Evolutionary conservation across 1,139 yeast species (phyloP), one percentile per base, ranked within the genome.

Genomic region (Saccharomyces pastorianus): DNA sequence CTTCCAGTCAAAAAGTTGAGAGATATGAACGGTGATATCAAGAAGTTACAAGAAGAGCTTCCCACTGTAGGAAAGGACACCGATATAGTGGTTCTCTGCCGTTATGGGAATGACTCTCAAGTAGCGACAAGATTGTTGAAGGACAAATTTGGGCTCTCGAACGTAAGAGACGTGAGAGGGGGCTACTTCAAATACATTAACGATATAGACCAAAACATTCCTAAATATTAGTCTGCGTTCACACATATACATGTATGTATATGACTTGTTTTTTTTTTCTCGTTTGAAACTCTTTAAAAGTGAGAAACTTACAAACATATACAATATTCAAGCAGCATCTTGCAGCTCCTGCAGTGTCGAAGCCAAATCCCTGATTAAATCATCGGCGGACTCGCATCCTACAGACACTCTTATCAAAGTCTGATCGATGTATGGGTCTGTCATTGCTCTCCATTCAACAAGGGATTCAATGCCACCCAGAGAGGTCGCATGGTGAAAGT

Each of bases 401-500:
- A 87, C 76, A 56, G 95, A 86, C 4, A 90, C 72, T 67, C 97
- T 79, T 49, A 90, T 71, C 46, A 89, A 69, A 1, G 78, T 76
- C 26, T 80, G 77, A 38, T 78, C 72, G 13, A 83, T 84, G 2
- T 71, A 64, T 1, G 77, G 68, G 65, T 89, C 96, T 51, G 88
- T 78, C 72, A 90, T 67, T 0, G 89, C 85, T 65, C 96, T 80
- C 96, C 96, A 89, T 70, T 91, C 97, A 57, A 90, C 82, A 63
- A 90, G 75, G 54, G 95, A 86, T 69, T 91, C 97, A 6, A 87
- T 88, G n/a, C 97, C 96, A 46, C 97, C 97, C 32, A 91, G 75
- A 5, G 96, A 88, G 0, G 97, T 90, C 1, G 97, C 96, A 70
- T 91, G 97, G 59, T 84, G 84, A 73, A 90, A 89, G 58, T 80